Evolutionary conservation across 306 rosid species (phyloP).

Genomic region (Glycyrrhiza uralensis): DNA sequence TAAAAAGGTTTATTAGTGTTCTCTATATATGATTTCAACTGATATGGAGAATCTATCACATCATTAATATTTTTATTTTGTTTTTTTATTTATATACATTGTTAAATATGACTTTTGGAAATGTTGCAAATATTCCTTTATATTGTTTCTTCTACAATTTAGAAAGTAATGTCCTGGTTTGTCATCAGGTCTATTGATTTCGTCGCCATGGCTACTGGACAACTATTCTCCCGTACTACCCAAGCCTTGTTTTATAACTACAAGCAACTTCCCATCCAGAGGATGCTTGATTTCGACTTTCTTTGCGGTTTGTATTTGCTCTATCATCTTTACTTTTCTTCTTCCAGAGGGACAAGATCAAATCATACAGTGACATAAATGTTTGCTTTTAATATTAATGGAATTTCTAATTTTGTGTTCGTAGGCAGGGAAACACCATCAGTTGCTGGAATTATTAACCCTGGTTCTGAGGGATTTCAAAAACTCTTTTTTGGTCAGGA

Average conservation of each 20-base stretch:
- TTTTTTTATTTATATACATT: background rate
- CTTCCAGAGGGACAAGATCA: background rate
- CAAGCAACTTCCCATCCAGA: constrained; percentile 96
- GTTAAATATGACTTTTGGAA: background rate
- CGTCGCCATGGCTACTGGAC: constrained; percentile 83
- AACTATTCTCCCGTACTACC: constrained; percentile 84
- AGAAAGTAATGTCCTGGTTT: constrained; percentile 21
- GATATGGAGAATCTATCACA: background rate
- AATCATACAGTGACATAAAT: background rate
- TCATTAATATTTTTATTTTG: background rate
- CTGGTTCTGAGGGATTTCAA: constrained; percentile 97
- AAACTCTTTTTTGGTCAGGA: constrained; percentile 97
- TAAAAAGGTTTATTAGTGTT: background rate
- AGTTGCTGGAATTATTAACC: constrained; percentile 96
- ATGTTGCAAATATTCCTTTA: background rate
- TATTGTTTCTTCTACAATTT: constrained; percentile 5
- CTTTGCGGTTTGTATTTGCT: constrained; percentile 71
- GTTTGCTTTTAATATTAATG: constrained; percentile 3
- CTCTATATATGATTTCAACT: constrained; percentile 9
- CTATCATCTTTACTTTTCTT: constrained; percentile 21
- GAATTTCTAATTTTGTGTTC: constrained; percentile 26
- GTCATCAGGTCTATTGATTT: constrained; percentile 44
- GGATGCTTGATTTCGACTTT: constrained; percentile 99
- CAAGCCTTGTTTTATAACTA: constrained; percentile 96
- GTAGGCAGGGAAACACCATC: constrained; percentile 96